Evolutionary conservation across 2,329 filamentous ascomycete genomes (phyloP), one percentile per base, ranked within the genome.

Genomic region (Diaporthe sp.): DNA sequence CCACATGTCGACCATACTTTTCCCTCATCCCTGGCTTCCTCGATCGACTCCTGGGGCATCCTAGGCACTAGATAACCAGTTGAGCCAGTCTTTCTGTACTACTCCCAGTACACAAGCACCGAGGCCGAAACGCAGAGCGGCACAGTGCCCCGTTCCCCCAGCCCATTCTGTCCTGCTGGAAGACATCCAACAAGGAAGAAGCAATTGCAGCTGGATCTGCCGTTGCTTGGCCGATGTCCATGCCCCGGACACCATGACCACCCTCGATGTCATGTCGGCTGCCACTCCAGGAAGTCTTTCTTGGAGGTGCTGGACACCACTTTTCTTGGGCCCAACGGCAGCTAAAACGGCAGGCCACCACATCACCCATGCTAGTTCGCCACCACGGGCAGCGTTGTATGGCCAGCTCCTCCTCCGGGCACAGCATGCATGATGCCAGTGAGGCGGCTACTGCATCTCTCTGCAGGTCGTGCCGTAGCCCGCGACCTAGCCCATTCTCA

Each of bases 401-500:
- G 71, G 71, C n/a, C 46, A 39, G 71, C 46, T 73, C 46, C 51
- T 44, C 44, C 31, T 31, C 57, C 51, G 61, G 31, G 42, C 31
- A 53, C 73, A 62, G 74, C 68, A 39, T 58, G 70, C 49, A 72
- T 49, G 39, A 72, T 75, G 73, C 42, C 60, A 55, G 60, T 60
- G 60, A 65, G 70, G 57, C 44, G 49, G 68, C 71, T 42, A 70
- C 75, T 62, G 67, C 68, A 58, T 72, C 67, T 55, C 25, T 46
- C 68, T 72, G 73, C 73, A 72, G 68, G 68, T 55, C 68, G 46
- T 67, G 73, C 73, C 53, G 73, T 72, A 72, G 73, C 55, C 68
- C 17, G 46, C 44, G 57, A 44, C 44, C 49, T 51, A 42, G 31
- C 37, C n/a, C 28, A 51, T 25, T 72, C 73, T 31, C 73, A 75